phyloP scores from a whole-genome alignment of 78 protist species.

The Dictyostelium citrinum region DNA sequence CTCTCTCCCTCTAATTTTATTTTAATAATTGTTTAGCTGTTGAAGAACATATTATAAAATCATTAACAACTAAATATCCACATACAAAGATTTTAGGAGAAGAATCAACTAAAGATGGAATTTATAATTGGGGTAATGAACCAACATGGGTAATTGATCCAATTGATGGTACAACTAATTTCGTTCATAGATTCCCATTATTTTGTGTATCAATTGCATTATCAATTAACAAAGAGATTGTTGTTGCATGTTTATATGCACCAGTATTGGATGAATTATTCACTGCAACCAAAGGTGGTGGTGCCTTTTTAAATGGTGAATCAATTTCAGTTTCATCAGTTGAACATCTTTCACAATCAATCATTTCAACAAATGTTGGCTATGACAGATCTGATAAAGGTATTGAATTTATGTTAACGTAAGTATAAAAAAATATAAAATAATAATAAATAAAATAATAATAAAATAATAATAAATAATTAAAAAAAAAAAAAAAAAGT shows the following conservation, averaged over 20 bases:
- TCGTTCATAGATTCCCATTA: constrained; percentile 84
- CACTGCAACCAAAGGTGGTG: constrained; percentile 74
- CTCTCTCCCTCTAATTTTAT: background rate
- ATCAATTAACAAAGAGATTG: constrained; percentile 24
- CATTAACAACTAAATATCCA: constrained; percentile 64
- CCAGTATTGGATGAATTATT: constrained; percentile 79
- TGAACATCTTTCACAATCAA: constrained; percentile 31
- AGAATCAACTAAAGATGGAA: constrained; percentile 72
- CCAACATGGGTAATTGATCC: constrained; percentile 94
- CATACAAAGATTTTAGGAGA: constrained; percentile 66
- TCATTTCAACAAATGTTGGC: constrained; percentile 75
- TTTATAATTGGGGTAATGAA: constrained; percentile 59
- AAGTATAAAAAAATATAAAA: background rate
- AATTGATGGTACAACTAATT: constrained; percentile 94
- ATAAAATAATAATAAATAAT: too few relatives aligned
- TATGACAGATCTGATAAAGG: constrained; percentile 66
- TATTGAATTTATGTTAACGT: constrained; percentile 72
- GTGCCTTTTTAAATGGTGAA: constrained; percentile 77
- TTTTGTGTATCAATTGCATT: constrained; percentile 80
- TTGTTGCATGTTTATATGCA: constrained; percentile 69
- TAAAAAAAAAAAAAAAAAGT: background rate
- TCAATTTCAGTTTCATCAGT: constrained; percentile 7
- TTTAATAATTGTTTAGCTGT: background rate
- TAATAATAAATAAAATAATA: too few relatives aligned
- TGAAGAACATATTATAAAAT: constrained; percentile 54